Evolutionary conservation across 1,284 basidiomycete genomes (phyloP).

Genomic region (Mycosarcoma maydis): DNA sequence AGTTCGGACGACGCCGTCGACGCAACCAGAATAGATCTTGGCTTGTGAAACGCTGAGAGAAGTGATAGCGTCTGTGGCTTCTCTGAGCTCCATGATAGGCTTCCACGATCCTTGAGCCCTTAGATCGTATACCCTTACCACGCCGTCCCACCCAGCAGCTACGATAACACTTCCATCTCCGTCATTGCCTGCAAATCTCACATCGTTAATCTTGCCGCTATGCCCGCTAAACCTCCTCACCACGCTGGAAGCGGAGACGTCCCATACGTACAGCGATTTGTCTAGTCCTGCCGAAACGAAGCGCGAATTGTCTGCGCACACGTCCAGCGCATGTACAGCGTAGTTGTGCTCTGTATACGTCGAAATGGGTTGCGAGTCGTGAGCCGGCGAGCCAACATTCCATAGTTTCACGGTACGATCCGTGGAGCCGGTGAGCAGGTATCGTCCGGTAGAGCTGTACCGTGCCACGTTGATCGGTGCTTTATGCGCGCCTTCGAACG

Average conservation of each 20-base stretch:
- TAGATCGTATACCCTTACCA: constrained; percentile 60
- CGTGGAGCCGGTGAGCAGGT: constrained; percentile 87
- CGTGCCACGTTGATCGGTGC: constrained; percentile 65
- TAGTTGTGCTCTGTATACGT: constrained; percentile 89
- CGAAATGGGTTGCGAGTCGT: constrained; percentile 72
- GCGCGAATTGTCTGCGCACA: constrained; percentile 88
- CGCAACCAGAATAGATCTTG: constrained; percentile 78
- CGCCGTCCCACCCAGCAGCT: constrained; percentile 53
- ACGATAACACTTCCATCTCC: constrained; percentile 47
- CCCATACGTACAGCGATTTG: constrained; percentile 91
- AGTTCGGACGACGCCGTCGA: constrained; percentile 88
- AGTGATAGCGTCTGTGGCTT: constrained; percentile 83
- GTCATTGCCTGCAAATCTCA: constrained; percentile 74
- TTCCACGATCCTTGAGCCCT: constrained; percentile 72
- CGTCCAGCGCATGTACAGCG: constrained; percentile 86
- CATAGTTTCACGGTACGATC: constrained; percentile 89
- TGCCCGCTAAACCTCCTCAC: constrained; percentile 85
- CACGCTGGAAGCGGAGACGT: constrained; percentile 86
- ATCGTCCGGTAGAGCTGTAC: constrained; percentile 74
- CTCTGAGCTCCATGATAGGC: constrained; percentile 89
- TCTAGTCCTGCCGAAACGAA: constrained; percentile 95
- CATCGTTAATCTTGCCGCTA: constrained; percentile 86
- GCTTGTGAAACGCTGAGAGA: constrained; percentile 70
- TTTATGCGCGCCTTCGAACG: constrained; percentile 56
- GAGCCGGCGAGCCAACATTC: constrained; percentile 73